Base-by-base conservation (phyloP, 441 rosid species). In the Metrosideros polymorpha region DNA sequence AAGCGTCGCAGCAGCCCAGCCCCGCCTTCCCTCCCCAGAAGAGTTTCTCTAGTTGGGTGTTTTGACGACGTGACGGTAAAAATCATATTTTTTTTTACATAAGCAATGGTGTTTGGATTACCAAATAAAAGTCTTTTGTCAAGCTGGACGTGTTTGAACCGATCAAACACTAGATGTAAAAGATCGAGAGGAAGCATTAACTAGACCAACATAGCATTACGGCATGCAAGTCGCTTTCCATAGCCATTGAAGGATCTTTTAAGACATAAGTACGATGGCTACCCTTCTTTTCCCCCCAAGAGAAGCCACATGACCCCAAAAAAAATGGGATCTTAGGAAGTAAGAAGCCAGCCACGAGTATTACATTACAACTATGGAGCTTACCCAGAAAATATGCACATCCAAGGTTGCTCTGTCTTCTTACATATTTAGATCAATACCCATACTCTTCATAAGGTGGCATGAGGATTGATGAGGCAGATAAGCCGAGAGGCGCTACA, bases 381-480 rank as follows among this genome's bases (percentile, higher is more conserved):
- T 22, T 24, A n/a, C 47, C 86, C 85, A 82, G 84, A 27, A 85
- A 91, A 71, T 85, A 89, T 77, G 84, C 63, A 77, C 75, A 91
- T 76, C 88, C 88, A 84, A 53, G 83, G 83, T 29, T 56, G 76
- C 54, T 87, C 83, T 6, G 83, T 17, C 79, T 42, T 71, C 79
- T 71, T 71, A 71, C 49, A 71, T 71, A 22, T 71, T 43, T 39
- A 1, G 79, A 39, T 22, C 79, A 71, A 39, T 71, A 71, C 47
- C n/a, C 14, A 71, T 71, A 39, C 79, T 71, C 79, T 39, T 3
- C 79, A 39, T 25, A 71, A 39, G 49, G 79, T 13, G 79, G 79
- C 79, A 71, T 12, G n/a, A 71, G 79, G 49, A 71, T 39, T 43
- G n/a, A 71, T 24, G 49, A 9, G 5, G n/a, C 17, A 12, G 47